Conservation (phyloP, 352 stramenopile species). For the Globisporangium parvum region DNA sequence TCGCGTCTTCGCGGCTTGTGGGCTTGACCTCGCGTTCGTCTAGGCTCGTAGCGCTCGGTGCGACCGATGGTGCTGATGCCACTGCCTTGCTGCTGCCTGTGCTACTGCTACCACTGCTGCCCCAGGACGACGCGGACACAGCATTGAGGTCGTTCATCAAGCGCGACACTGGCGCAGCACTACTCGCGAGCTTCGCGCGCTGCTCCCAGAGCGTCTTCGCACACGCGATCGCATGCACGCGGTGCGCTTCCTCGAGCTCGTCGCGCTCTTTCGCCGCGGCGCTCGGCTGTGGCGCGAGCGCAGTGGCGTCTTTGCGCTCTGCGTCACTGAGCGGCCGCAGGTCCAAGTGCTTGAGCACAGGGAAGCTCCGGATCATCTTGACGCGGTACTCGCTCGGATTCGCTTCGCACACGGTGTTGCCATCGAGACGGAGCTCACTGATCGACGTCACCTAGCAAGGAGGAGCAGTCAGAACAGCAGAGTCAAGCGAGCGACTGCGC, state of each 20-base stretch:
- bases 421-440: conserved; percentile 84
- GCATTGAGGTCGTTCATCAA: conserved; percentile 4
- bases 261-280: conserved; percentile 34
- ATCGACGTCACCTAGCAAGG: conserved; percentile 40
- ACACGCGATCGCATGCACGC: conserved; percentile 40
- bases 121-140: conserved; percentile 4
- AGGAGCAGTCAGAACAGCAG: background rate
- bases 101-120: conserved; percentile 6
- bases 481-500: conserved; percentile 2
- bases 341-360: conserved; percentile 80
- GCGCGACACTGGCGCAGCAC: background rate
- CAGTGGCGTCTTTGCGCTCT: conserved; percentile 54
- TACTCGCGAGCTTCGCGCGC: conserved; percentile 5
- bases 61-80: background rate
- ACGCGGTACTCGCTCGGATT: conserved; percentile 54
- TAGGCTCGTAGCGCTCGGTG: background rate
- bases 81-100: conserved; percentile 6
- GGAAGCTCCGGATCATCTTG: conserved; percentile 67
- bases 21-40: conserved; percentile 36
- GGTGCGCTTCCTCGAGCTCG: conserved; percentile 41
- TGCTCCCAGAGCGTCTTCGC: conserved; percentile 38
- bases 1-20: conserved; percentile 39
- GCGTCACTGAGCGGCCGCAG: conserved; percentile 68
- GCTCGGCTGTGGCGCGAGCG: conserved; percentile 20
- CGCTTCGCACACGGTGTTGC: conserved; percentile 57